Conservation (phyloP, 1,139 yeast genomes). For the Dujonia santamariae region DNA sequence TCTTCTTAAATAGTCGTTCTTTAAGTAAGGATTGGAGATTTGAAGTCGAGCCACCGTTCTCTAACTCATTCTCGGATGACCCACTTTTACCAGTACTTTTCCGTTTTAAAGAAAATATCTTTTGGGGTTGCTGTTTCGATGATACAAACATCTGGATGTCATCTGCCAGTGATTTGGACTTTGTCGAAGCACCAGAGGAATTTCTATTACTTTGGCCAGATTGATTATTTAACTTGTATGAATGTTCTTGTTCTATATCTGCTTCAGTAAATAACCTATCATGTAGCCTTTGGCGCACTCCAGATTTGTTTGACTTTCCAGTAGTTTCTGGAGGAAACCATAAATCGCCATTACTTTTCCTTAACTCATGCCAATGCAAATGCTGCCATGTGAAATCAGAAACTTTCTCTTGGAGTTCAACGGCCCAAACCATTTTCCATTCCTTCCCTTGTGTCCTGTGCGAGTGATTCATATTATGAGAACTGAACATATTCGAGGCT, state of each 20-base stretch:
- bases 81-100: too few species aligned
- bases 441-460: conserved; percentile 12
- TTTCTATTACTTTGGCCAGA: too few species aligned
- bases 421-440: conserved; percentile 58
- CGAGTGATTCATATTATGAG: conserved; percentile 13
- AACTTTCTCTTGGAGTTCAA: conserved; percentile 60
- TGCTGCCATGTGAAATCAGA: conserved; percentile 67
- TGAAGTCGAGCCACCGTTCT: too few species aligned
- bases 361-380: conserved; percentile 61
- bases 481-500: conserved; percentile 56
- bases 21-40: conserved; percentile 2
- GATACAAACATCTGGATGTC: too few species aligned
- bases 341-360: conserved; percentile 49
- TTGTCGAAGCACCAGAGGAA: too few species aligned
- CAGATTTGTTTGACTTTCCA: background rate
- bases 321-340: conserved; percentile 48
- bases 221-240: conserved; percentile 4
- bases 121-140: too few species aligned
- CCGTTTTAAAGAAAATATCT: too few species aligned
- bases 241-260: conserved; percentile 16
- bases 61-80: too few species aligned
- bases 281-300: conserved; percentile 19
- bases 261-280: conserved; percentile 34
- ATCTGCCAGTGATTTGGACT: too few species aligned
- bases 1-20: conserved; percentile 7